phyloP scores from a whole-genome alignment of 164 flowering plant species.

The Cinnamomum chago region DNA sequence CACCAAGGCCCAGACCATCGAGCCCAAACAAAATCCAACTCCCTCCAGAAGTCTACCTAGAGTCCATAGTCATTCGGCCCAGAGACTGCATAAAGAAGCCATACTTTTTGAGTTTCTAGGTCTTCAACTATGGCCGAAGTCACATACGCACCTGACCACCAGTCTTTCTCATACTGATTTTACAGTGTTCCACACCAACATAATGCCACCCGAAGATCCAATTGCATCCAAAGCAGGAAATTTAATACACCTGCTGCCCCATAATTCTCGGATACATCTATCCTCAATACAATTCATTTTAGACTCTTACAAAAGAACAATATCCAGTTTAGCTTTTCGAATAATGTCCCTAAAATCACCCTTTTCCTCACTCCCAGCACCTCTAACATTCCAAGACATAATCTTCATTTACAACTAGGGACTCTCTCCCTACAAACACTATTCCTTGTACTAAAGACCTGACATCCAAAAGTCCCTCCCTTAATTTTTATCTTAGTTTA shows the following conservation, averaged over 20 bases:
- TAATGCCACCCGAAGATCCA: neutral
- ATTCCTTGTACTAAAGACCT: too few relatives aligned
- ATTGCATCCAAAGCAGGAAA: neutral
- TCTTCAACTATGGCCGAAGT: neutral
- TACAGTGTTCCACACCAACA: neutral
- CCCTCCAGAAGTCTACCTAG: neutral
- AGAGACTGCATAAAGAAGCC: too few relatives aligned
- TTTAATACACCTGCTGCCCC: too few relatives aligned
- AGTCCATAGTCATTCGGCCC: too few relatives aligned
- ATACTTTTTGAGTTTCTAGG: neutral
- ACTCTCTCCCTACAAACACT: too few relatives aligned
- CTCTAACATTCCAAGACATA: neutral
- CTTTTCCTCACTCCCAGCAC: neutral
- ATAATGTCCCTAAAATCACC: neutral
- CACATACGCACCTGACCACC: neutral
- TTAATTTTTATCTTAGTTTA: too few relatives aligned
- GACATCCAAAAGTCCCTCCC: too few relatives aligned
- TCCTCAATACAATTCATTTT: neutral
- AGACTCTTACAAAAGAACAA: neutral
- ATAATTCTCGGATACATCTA: neutral
- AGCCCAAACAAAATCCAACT: neutral
- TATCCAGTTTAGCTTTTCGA: neutral
- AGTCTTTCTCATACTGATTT: neutral
- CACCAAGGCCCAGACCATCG: neutral
- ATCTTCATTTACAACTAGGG: too few relatives aligned